Conservation (phyloP, 2,329 filamentous ascomycete species). For the Fusarium beomiforme region DNA sequence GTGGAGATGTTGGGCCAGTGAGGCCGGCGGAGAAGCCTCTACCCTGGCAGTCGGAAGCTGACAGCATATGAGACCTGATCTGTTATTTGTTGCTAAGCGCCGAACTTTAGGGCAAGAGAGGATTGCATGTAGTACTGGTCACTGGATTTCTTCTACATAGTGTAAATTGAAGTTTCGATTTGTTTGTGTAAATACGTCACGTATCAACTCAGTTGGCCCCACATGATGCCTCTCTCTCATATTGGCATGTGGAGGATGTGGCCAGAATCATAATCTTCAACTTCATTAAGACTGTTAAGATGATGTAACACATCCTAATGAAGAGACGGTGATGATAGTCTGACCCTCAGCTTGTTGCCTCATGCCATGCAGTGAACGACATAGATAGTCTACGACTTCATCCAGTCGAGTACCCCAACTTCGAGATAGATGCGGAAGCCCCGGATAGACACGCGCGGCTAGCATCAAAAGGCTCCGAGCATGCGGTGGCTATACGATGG, state of each 20-base stretch:
- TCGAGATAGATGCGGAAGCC: neutral
- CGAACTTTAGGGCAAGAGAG: fast-evolving
- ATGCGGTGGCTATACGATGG: neutral
- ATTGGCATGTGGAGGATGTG: too few relatives aligned
- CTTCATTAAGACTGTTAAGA: too few relatives aligned
- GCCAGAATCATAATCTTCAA: too few relatives aligned
- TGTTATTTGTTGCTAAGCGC: neutral
- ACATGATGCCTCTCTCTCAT: too few relatives aligned
- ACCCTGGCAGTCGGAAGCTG: neutral
- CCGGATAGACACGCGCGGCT: neutral
- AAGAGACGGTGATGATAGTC: too few relatives aligned
- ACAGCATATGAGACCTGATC: neutral
- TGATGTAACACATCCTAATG: too few relatives aligned
- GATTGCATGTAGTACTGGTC: neutral
- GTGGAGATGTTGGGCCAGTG: neutral
- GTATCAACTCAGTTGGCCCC: too few relatives aligned
- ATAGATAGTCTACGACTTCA: neutral
- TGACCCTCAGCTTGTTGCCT: too few relatives aligned
- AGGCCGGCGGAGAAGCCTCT: neutral
- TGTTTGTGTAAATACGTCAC: too few relatives aligned
- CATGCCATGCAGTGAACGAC: neutral
- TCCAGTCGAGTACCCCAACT: too few relatives aligned
- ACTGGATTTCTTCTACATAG: neutral
- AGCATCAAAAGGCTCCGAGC: neutral
- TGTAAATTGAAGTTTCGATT: fast-evolving